Evolutionary conservation across 2,329 filamentous ascomycete genomes (phyloP).

Genomic region (Beauveria caledonica): DNA sequence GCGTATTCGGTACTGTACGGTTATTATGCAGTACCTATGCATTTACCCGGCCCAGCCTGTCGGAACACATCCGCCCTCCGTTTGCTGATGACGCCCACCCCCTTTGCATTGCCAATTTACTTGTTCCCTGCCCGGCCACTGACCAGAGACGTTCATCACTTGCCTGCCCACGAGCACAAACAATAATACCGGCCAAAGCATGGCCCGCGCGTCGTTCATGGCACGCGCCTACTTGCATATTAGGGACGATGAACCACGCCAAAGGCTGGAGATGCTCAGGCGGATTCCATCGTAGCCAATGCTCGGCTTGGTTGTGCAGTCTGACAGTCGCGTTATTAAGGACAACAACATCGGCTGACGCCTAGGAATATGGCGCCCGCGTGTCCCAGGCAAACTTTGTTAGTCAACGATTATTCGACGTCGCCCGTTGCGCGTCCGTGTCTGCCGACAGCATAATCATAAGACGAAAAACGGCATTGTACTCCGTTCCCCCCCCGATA

Average conservation of each 20-base stretch:
- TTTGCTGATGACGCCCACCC: neutral
- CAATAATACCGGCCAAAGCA: neutral
- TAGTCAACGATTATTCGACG: neutral
- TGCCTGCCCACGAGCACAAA: neutral
- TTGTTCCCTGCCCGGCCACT: neutral
- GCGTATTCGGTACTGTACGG: neutral
- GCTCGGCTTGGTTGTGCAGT: neutral
- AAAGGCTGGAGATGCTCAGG: neutral
- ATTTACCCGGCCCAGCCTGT: neutral
- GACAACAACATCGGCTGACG: neutral
- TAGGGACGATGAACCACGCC: neutral
- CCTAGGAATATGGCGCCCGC: neutral
- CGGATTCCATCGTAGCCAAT: neutral
- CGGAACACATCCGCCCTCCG: conserved; percentile 8
- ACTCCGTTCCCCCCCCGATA: too few relatives aligned
- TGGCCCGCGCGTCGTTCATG: neutral
- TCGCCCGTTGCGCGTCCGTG: neutral
- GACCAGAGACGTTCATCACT: neutral
- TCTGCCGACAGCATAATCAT: neutral
- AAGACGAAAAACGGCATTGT: neutral
- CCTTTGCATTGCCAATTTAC: neutral
- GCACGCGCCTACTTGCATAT: neutral
- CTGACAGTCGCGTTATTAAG: neutral
- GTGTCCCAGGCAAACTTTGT: neutral
- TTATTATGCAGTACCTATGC: neutral